A percentile compares a stretch with the other conserved stretches of the same genome.
phyloP scores from a whole-genome alignment of 1,139 yeast genomes.

The Magnusiomyces magnusii region DNA sequence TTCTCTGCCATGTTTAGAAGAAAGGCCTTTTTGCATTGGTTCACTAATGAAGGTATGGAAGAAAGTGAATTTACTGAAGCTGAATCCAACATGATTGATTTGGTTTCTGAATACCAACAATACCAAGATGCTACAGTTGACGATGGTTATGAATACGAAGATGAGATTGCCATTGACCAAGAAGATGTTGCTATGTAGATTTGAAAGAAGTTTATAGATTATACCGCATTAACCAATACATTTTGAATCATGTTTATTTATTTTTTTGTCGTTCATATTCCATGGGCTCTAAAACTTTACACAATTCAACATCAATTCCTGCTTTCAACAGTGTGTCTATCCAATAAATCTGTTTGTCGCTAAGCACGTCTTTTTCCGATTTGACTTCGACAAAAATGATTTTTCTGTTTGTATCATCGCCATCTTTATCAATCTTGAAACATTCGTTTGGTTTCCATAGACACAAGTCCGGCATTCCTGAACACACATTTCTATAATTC shows the following conservation, averaged over 20 bases:
- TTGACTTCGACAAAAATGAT: slow-evolving; percentile 27
- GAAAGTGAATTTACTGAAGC: slow-evolving; percentile 92
- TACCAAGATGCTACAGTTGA: slow-evolving; percentile 78
- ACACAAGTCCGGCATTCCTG: slow-evolving; percentile 37
- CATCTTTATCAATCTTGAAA: not conserved
- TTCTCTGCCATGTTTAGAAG: slow-evolving; percentile 89
- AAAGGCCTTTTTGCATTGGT: slow-evolving; percentile 95
- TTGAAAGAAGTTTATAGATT: too few species aligned
- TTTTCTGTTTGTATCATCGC: too few species aligned
- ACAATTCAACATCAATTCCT: slow-evolving; percentile 33
- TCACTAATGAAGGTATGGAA: slow-evolving; percentile 93
- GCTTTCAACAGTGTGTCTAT: slow-evolving; percentile 28
- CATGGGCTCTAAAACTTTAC: slow-evolving; percentile 25
- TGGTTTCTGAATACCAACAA: slow-evolving; percentile 86
- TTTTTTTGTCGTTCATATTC: slow-evolving; percentile 9
- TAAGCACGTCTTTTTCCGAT: slow-evolving; percentile 34
- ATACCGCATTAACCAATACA: slow-evolving; percentile 11
- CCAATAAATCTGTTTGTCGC: slow-evolving; percentile 37
- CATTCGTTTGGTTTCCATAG: not conserved
- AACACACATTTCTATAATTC: slow-evolving; percentile 27
- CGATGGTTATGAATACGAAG: slow-evolving; percentile 34
- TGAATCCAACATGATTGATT: slow-evolving; percentile 73
- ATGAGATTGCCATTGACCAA: slow-evolving; percentile 17
- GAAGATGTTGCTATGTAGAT: slow-evolving; percentile 3
- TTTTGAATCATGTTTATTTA: slow-evolving; percentile 12